Base-by-base conservation (phyloP, 2,329 filamentous ascomycete genomes). In the Fusarium sp. region DNA sequence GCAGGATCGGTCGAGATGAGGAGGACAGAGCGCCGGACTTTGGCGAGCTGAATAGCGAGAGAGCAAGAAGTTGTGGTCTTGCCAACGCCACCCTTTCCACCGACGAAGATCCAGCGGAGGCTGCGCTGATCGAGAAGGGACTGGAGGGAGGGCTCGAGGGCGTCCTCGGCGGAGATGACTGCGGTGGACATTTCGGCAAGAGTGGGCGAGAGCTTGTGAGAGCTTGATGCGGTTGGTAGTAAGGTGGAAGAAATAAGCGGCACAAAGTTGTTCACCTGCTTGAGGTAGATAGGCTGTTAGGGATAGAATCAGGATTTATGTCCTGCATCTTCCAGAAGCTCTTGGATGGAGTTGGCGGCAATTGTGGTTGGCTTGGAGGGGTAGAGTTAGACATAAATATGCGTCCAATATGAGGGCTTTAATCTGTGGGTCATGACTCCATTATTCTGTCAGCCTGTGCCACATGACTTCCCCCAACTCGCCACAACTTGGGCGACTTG, bases 1-100 rank as follows among this genome's bases (percentile, higher is more conserved):
- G 96, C 96, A 52, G 96, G 96, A 80, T 99, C 96, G 74, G 96
- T 99, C 37, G 94, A 97, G 83, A 99, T 99, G 79, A 99, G 91
- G 59, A 99, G 89, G 64, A 99, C 96, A 65, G 92, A 97, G 81
- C 95, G 95, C 81, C 96, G 93, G 74, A 94, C 93, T 81, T 91
- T 94, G 75, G 96, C 94, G 70, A 99, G 92, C 82, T 99, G 96
- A 78, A 99, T 98, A 68, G 96, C 96, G 69, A 99, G 91, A 11
- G 95, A 97, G 83, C 96, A 99, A 10, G 95, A 98, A 17, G 96
- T 99, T n/a, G 96, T 99, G 27, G 96, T 99, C 85, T 99, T 99
- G 79, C 96, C 96, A 43, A 99, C 96, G 78, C 96, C 96, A 76
- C 96, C 96, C 83, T 99, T 99, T 71, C 96, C 96, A 75, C 96